phyloP scores from a whole-genome alignment of 2,329 filamentous ascomycete genomes.

The Pyricularia sp. region DNA sequence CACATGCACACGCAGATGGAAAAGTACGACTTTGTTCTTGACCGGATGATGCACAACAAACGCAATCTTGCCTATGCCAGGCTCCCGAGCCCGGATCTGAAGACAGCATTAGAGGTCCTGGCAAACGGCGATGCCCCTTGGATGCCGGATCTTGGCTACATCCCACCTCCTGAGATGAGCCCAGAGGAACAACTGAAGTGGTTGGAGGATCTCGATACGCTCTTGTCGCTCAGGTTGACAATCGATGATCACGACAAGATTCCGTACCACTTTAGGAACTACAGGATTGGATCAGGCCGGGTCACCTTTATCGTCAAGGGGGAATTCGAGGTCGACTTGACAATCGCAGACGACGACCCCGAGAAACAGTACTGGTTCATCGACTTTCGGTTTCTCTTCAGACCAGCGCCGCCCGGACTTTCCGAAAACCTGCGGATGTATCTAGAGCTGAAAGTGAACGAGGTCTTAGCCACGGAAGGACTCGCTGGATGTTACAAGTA shows the following conservation, averaged over 20 bases:
- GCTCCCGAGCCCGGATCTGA: conserved; percentile 81
- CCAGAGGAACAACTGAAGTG: conserved; percentile 64
- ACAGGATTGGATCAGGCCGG: conserved; percentile 73
- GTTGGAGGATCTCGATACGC: conserved; percentile 72
- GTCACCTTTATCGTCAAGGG: conserved; percentile 76
- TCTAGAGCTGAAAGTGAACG: conserved; percentile 66
- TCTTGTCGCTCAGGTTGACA: conserved; percentile 74
- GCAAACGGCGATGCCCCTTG: conserved; percentile 67
- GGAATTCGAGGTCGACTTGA: conserved; percentile 91
- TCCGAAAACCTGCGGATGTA: conserved; percentile 53
- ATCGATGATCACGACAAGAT: conserved; percentile 70
- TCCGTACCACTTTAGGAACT: conserved; percentile 68
- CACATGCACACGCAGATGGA: conserved; percentile 59
- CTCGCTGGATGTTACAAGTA: conserved; percentile 75
- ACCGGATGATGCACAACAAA: conserved; percentile 63
- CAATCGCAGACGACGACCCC: conserved; percentile 77
- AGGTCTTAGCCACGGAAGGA: conserved; percentile 58
- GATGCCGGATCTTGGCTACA: conserved; percentile 77
- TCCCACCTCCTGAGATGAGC: conserved; percentile 62
- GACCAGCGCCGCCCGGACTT: conserved; percentile 53
- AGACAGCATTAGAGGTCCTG: conserved; percentile 78
- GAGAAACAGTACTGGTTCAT: conserved; percentile 88
- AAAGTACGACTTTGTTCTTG: conserved; percentile 50
- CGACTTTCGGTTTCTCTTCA: conserved; percentile 78
- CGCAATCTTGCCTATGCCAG: conserved; percentile 62